Conservation (phyloP, 1,139 yeast species). For the Kluyveromyces sp. region DNA sequence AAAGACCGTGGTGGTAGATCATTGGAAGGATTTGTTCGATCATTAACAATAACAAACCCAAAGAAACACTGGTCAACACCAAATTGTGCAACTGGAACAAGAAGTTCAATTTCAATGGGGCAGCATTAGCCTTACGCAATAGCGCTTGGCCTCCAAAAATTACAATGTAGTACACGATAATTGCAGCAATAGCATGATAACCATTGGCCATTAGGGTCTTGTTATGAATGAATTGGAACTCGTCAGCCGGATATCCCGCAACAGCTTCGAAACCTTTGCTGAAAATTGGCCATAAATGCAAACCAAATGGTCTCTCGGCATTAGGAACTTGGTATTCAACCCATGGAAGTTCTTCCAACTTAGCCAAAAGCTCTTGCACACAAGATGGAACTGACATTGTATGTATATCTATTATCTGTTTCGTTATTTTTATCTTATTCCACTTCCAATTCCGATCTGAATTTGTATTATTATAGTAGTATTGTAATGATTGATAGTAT, state of each 20-base stretch:
- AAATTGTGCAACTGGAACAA: slow-evolving; percentile 79
- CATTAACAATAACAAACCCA: slow-evolving; percentile 56
- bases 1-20: slow-evolving; percentile 65
- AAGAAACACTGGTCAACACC: slow-evolving; percentile 62
- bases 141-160: slow-evolving; percentile 77
- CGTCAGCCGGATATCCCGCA: slow-evolving; percentile 61
- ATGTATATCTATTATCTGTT: neutral
- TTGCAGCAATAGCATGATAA: slow-evolving; percentile 55
- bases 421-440: neutral
- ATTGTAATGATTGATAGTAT: too few species aligned
- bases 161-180: slow-evolving; percentile 62
- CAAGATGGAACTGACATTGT: neutral
- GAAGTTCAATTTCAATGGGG: slow-evolving; percentile 66
- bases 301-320: slow-evolving; percentile 79
- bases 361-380: slow-evolving; percentile 3
- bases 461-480: too few species aligned
- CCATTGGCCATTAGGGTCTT: slow-evolving; percentile 64
- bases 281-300: slow-evolving; percentile 85
- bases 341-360: slow-evolving; percentile 11
- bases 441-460: too few species aligned
- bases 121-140: slow-evolving; percentile 42
- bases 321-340: slow-evolving; percentile 41
- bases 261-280: slow-evolving; percentile 45
- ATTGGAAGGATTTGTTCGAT: slow-evolving; percentile 85
- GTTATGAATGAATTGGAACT: slow-evolving; percentile 59